A percentile compares a stretch with the other conserved stretches of the same genome.
These are phyloP conservation scores for Stemphylium lycopersici DNA, from an alignment of 2,329 filamentous ascomycete species.

Conservation along the genomic window DNA sequence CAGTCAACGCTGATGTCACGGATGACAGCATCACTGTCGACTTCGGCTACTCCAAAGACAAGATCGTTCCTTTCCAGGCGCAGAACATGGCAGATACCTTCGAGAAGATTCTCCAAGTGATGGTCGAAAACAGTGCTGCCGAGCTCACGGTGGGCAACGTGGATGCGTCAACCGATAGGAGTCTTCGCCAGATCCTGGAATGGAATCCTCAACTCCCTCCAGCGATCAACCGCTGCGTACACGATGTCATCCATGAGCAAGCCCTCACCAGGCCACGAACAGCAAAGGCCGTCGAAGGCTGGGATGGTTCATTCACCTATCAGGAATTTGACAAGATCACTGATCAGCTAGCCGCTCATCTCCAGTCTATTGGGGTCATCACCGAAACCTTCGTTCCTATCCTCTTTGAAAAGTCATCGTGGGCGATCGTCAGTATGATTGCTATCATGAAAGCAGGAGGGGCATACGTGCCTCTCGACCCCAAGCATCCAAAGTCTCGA, in stretches of 20 bases:
- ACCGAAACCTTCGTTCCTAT: constrained; percentile 45
- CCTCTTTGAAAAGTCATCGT: constrained; percentile 45
- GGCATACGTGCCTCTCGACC: constrained; percentile 48
- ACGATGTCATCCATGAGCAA: constrained; percentile 40
- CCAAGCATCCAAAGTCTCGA: constrained; percentile 44
- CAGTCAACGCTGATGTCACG: constrained; percentile 43
- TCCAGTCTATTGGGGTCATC: constrained; percentile 32
- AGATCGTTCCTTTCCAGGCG: constrained; percentile 33
- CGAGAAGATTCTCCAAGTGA: constrained; percentile 31
- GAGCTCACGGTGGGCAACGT: constrained; percentile 33
- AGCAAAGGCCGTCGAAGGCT: constrained; percentile 39
- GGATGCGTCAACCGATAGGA: constrained; percentile 30
- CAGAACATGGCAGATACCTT: constrained; percentile 41
- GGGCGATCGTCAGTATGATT: constrained; percentile 43
- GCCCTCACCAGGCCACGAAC: constrained; percentile 35
- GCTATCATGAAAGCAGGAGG: constrained; percentile 49
- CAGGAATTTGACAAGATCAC: constrained; percentile 43
- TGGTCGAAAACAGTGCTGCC: constrained; percentile 22
- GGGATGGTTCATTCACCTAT: constrained; percentile 41
- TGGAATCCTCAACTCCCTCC: constrained; percentile 39
- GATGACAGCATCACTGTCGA: constrained; percentile 38
- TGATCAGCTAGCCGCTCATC: constrained; percentile 32
- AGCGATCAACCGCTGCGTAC: constrained; percentile 35
- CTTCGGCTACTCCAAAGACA: constrained; percentile 43
- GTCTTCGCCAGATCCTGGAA: constrained; percentile 30